These are phyloP conservation scores for Microascus cirrosus DNA, from an alignment of 2,329 filamentous ascomycete species.

Conservation along the genomic window DNA sequence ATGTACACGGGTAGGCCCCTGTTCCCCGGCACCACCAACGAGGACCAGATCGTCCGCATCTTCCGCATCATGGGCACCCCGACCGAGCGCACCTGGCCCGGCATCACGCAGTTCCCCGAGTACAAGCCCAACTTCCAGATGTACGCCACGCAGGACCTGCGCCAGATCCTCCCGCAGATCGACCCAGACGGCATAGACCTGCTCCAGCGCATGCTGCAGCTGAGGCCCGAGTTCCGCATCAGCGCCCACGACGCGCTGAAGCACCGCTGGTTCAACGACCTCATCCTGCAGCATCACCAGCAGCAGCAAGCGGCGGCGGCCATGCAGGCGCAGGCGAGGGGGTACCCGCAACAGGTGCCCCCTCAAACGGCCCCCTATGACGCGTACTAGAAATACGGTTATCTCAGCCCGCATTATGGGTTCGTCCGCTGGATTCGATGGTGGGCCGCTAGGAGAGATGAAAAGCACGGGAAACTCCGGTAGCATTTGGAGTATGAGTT, in stretches of 20 bases:
- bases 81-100: constrained; percentile 89
- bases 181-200: constrained; percentile 81
- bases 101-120: constrained; percentile 90
- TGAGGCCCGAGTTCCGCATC: constrained; percentile 83
- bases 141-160: constrained; percentile 84
- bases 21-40: constrained; percentile 95
- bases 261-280: constrained; percentile 85
- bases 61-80: constrained; percentile 98
- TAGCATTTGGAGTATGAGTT: background rate
- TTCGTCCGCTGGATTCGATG: background rate
- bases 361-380: constrained; percentile 17
- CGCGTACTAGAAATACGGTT: constrained; percentile 9
- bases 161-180: constrained; percentile 79
- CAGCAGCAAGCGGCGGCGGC: constrained; percentile 19
- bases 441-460: background rate
- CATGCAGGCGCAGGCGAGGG: constrained; percentile 20
- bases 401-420: background rate
- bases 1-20: constrained; percentile 96
- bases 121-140: constrained; percentile 94
- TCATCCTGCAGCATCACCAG: constrained; percentile 42
- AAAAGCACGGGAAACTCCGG: background rate
- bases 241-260: constrained; percentile 76
- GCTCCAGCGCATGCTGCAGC: constrained; percentile 80
- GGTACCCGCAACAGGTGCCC: constrained; percentile 26
- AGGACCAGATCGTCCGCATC: constrained; percentile 93